Evolutionary conservation across 2,329 filamentous ascomycete species (phyloP).

Genomic region (Curvularia lunata): DNA sequence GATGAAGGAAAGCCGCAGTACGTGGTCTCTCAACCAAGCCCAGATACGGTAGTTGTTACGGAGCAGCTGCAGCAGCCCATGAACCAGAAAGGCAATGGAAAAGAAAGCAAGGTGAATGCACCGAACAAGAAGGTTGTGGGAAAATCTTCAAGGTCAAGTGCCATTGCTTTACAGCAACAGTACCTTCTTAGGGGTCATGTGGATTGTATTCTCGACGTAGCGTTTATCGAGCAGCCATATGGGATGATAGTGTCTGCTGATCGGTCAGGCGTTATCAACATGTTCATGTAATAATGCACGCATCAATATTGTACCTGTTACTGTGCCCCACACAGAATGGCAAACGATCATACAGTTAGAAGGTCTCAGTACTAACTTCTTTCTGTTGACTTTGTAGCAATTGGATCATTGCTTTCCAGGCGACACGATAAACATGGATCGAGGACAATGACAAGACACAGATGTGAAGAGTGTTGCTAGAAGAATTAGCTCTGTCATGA

Average conservation of each 20-base stretch:
- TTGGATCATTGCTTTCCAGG: too few species aligned
- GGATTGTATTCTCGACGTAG: conserved; percentile 86
- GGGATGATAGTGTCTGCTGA: conserved; percentile 93
- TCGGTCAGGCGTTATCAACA: conserved; percentile 85
- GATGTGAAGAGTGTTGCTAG: too few species aligned
- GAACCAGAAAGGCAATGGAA: conserved; percentile 20
- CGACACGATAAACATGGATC: too few species aligned
- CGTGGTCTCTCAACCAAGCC: conserved; percentile 42
- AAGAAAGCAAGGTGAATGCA: conserved; percentile 36
- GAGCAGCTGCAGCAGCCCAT: conserved; percentile 44
- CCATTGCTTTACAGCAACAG: conserved; percentile 93
- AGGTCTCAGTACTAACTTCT: too few species aligned
- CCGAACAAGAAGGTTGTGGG: conserved; percentile 46
- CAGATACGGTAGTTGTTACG: conserved; percentile 51
- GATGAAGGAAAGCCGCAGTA: conserved; percentile 79
- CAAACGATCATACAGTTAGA: too few species aligned
- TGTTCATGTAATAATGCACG: conserved; percentile 64
- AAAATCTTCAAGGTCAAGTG: conserved; percentile 73
- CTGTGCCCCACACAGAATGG: too few species aligned
- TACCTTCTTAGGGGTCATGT: conserved; percentile 84
- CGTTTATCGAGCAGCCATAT: conserved; percentile 86
- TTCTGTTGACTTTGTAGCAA: too few species aligned
- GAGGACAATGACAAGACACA: too few species aligned
- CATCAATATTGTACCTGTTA: too few species aligned
- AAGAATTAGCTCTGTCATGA: too few species aligned